phyloP scores from a whole-genome alignment of 305 asterid species.

The Fraxinus platypoda region DNA sequence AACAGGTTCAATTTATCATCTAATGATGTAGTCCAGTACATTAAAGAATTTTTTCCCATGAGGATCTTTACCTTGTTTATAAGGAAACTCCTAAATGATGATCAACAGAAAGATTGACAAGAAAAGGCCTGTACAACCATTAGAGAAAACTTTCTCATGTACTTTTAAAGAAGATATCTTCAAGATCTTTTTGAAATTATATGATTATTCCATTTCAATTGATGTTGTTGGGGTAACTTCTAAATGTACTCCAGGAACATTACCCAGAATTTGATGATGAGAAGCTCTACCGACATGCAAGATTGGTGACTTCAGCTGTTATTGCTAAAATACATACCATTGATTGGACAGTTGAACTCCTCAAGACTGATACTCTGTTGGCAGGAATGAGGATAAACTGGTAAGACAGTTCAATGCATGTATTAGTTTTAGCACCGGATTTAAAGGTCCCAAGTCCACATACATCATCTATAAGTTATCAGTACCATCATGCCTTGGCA shows the following conservation, averaged over 20 bases:
- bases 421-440: background rate
- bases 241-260: conserved; percentile 21
- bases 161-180: background rate
- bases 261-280: conserved; percentile 40
- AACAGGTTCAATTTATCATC: background rate
- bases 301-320: conserved; percentile 59
- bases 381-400: conserved; percentile 59
- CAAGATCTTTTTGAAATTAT: background rate
- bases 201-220: background rate
- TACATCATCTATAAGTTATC: background rate
- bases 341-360: conserved; percentile 75
- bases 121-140: background rate
- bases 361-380: conserved; percentile 51
- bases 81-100: background rate
- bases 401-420: conserved; percentile 22
- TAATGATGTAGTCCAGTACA: background rate
- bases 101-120: background rate
- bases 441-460: background rate
- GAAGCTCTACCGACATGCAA: conserved; percentile 49
- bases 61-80: background rate
- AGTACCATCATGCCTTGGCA: background rate
- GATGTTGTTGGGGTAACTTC: background rate
- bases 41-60: background rate
- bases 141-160: background rate
- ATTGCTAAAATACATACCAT: conserved; percentile 70